Evolutionary conservation across 2,329 filamentous ascomycete species (phyloP), one percentile per base, ranked within the genome.

Genomic region (Sporothrix mexicana): DNA sequence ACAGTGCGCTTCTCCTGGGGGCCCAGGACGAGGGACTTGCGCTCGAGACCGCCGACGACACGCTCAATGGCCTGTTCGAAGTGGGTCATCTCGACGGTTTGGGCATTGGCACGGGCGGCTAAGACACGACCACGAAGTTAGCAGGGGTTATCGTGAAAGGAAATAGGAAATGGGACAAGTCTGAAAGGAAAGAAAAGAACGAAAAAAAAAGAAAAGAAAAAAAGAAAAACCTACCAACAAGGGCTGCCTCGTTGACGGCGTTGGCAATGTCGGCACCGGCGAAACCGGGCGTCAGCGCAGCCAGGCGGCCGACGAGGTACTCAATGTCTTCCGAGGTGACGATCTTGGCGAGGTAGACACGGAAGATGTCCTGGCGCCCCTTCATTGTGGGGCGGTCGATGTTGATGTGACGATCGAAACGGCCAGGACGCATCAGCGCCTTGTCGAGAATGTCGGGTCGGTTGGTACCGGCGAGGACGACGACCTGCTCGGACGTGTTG

Each of bases 21-120:
- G 77, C 92, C 93, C 71, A 99, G 90, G 49, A 99, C 95, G 57
- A 98, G 86, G 0, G 95, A 98, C 84, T 97, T 98, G 88, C 97
- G 97, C 85, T 99, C 96, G 8, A 99, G 88, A 78, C 96, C 96
- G 79, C 95, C 96, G 79, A 99, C 92, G 70, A 98, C 95, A 82
- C 96, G 93, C 85, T 99, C 96, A 78, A 99, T 98, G 64, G 96
- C 96, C 82, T 96, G 92, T 83, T 99, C 96, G 78, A 99, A 99
- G 83, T 99, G 95, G 64, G 85, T 86, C 91, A 99, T 95, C 76
- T 89, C 88, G 66, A 99, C 94, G 8, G 89, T 90, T 15, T 93
- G 88, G 67, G 95, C 95, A 75, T 92, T 92, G 77, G 87, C 87
- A 80, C 96, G 91, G 74, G 96, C 96, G 81, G 95, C 94, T 97